phyloP scores from a whole-genome alignment of 2,329 filamentous ascomycete species.

The Zopfia rhizophila region DNA sequence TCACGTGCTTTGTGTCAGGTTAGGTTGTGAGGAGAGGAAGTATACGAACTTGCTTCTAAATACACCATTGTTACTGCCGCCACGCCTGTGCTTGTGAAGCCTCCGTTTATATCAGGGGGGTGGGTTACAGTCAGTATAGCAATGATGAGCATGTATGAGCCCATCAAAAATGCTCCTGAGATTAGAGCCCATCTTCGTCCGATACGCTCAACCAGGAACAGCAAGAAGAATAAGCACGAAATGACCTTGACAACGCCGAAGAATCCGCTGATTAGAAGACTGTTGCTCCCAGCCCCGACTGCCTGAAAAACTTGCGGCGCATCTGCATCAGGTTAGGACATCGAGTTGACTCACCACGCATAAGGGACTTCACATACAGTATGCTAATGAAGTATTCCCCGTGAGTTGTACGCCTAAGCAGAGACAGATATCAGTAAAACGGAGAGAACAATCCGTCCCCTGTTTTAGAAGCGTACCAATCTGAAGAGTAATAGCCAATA shows the following conservation, averaged over 20 bases:
- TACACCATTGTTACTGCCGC: conserved; percentile 14
- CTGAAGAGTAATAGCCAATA: conserved; percentile 11
- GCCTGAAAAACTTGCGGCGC: conserved; percentile 11
- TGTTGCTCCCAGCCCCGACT: conserved; percentile 10
- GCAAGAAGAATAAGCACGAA: conserved; percentile 13
- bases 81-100: conserved; percentile 1
- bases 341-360: too few species aligned
- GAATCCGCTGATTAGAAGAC: conserved; percentile 9
- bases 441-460: too few species aligned
- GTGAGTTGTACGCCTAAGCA: too few species aligned
- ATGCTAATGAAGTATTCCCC: too few species aligned
- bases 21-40: too few species aligned
- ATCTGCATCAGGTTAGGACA: too few species aligned
- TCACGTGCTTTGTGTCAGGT: too few species aligned
- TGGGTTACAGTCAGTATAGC: conserved; percentile 11
- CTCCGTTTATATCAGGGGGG: conserved; percentile 5
- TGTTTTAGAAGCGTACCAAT: too few species aligned
- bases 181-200: conserved; percentile 8
- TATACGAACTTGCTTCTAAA: conserved; percentile 15
- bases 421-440: too few species aligned
- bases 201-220: conserved; percentile 14
- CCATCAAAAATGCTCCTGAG: conserved; percentile 9
- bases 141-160: conserved; percentile 13
- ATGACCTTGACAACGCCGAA: conserved; percentile 15
- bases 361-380: too few species aligned